Conservation (phyloP, 306 rosid species). For the Trichosanthes cucumerina region DNA sequence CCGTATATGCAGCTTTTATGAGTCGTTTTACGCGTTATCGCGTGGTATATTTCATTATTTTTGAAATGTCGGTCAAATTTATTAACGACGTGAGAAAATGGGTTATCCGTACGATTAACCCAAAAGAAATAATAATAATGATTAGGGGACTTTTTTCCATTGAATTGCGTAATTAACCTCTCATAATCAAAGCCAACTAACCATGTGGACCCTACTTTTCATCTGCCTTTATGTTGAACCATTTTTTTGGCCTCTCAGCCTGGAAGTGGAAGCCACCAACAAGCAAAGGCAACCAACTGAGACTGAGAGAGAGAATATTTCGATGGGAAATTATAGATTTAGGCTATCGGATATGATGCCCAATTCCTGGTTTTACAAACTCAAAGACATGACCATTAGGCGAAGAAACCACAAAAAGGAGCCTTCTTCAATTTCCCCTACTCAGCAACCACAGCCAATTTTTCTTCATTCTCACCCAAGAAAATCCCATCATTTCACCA, state of each 20-base stretch:
- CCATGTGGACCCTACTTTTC: background rate
- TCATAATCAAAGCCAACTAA: background rate
- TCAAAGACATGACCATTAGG: conserved; percentile 45
- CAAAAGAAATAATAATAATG: background rate
- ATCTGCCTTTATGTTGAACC: conserved; percentile 1
- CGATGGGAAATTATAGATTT: conserved; percentile 75
- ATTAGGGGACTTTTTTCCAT: background rate
- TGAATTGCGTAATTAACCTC: background rate
- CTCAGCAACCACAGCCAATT: conserved; percentile 22
- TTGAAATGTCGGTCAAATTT: too few species aligned
- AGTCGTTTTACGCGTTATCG: too few species aligned
- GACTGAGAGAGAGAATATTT: background rate
- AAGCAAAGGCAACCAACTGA: background rate
- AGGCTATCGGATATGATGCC: conserved; percentile 74
- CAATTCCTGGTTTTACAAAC: conserved; percentile 82
- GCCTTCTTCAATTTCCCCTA: background rate
- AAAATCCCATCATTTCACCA: conserved; percentile 71
- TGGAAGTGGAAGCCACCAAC: background rate
- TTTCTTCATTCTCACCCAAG: conserved; percentile 33
- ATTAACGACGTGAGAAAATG: too few species aligned
- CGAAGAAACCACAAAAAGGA: conserved; percentile 33
- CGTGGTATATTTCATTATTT: too few species aligned
- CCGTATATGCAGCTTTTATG: too few species aligned
- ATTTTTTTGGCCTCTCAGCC: background rate
- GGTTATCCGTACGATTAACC: too few species aligned